These are phyloP conservation scores for Aureobasidium melanogenum DNA, from an alignment of 2,329 filamentous ascomycete genomes.

Conservation along the genomic window DNA sequence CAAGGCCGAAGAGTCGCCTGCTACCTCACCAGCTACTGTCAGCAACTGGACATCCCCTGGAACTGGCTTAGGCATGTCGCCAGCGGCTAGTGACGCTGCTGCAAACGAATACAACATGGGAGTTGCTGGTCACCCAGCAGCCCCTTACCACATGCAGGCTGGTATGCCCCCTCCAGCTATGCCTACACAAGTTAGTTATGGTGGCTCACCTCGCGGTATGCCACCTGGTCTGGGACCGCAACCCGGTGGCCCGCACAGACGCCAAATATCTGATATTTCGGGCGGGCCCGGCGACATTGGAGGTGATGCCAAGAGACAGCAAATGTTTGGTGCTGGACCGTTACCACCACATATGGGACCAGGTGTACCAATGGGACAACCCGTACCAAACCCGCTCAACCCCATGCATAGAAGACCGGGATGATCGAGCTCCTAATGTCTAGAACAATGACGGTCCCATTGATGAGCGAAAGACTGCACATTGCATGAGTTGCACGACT, in stretches of 20 bases:
- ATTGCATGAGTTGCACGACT: not conserved
- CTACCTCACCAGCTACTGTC: slow-evolving; percentile 50
- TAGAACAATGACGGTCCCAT: not conserved
- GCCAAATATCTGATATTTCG: slow-evolving; percentile 54
- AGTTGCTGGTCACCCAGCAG: slow-evolving; percentile 27
- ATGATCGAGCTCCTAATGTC: slow-evolving; percentile 8
- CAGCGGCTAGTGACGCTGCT: slow-evolving; percentile 38
- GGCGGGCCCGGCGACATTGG: slow-evolving; percentile 43
- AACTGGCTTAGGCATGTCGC: slow-evolving; percentile 49
- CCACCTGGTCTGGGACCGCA: slow-evolving; percentile 18
- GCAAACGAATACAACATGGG: slow-evolving; percentile 39
- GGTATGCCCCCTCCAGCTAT: slow-evolving; percentile 12
- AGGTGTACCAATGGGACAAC: slow-evolving; percentile 29
- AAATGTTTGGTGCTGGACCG: slow-evolving; percentile 39
- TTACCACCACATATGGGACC: slow-evolving; percentile 4
- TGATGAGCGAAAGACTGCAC: not conserved
- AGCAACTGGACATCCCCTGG: slow-evolving; percentile 58
- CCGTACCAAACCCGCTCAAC: slow-evolving; percentile 36
- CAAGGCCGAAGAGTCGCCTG: slow-evolving; percentile 55
- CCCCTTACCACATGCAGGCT: slow-evolving; percentile 27
- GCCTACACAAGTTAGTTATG: slow-evolving; percentile 29
- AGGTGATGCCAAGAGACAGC: slow-evolving; percentile 49
- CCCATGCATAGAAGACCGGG: slow-evolving; percentile 41
- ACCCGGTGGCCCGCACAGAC: slow-evolving; percentile 37
- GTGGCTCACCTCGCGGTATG: slow-evolving; percentile 32